Percentiles rank a stretch among this genome's conserved stretches.
Conservation (phyloP, 2,329 filamentous ascomycete genomes). For the Ampelomyces quisqualis region DNA sequence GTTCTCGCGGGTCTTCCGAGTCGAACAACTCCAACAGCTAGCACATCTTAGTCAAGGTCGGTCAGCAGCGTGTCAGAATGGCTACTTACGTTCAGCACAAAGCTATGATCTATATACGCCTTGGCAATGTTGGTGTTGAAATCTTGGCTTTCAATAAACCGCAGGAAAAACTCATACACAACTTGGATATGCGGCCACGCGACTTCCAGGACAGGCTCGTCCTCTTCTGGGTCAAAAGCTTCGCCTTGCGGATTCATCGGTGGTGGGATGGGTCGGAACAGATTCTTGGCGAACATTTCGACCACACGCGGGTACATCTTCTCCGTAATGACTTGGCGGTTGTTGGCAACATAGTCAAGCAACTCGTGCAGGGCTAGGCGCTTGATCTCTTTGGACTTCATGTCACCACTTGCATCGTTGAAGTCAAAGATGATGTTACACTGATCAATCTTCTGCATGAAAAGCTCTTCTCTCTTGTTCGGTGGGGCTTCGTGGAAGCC, state of each 20-base stretch:
- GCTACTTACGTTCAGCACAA: conserved; percentile 71
- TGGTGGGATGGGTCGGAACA: conserved; percentile 94
- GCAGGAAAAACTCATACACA: conserved; percentile 97
- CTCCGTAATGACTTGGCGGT: conserved; percentile 96
- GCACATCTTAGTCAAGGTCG: conserved; percentile 18
- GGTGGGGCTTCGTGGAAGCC: conserved; percentile 98
- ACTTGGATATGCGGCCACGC: conserved; percentile 99
- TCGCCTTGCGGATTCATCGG: conserved; percentile 98
- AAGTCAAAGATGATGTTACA: conserved; percentile 99
- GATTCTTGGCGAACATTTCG: conserved; percentile 98
- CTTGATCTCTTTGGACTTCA: conserved; percentile 99
- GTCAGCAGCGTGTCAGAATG: neutral
- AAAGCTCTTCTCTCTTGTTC: conserved; percentile 90
- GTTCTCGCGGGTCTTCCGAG: conserved; percentile 93
- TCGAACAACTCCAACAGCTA: conserved; percentile 95
- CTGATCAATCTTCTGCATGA: conserved; percentile 99
- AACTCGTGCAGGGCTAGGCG: conserved; percentile 91
- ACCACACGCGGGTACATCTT: conserved; percentile 98
- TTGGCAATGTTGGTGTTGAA: conserved; percentile 99
- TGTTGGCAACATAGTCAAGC: conserved; percentile 97
- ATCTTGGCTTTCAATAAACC: conserved; percentile 98
- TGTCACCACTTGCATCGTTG: conserved; percentile 95
- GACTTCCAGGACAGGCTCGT: conserved; percentile 95
- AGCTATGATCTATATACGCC: conserved; percentile 96
- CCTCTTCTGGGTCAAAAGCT: conserved; percentile 97